Evolutionary conservation across 106 monocot species (phyloP), one percentile per base, ranked within the genome.

Genomic region (Allium cepa): DNA sequence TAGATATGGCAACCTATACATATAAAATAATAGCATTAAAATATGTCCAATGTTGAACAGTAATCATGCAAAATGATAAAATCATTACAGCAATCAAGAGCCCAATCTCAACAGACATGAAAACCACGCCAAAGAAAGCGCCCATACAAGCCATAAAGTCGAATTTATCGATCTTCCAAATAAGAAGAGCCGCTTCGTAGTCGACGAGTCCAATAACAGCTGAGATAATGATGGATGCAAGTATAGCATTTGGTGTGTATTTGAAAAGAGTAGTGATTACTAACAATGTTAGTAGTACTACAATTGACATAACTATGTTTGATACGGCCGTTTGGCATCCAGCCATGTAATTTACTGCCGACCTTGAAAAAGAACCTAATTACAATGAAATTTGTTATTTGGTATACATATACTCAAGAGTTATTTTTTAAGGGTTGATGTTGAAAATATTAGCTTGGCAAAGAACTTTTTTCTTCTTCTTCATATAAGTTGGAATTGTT

Each of bases 311-410:
- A 46, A 94, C 75, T 12, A 94, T 84, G 56, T 94, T 94, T 26
- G 94, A 94, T 14, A 85, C 71, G 4, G 90, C 10, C 52, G 90
- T 94, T 59, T 83, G 67, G 67, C 87, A 84, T 17, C 94, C 94
- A 50, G 94, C 90, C 94, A 87, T 94, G 69, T 72, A 90, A 69
- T 94, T 94, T 57, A 94, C 94, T 8, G 94, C 94, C 11, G 94
- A 94, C 62, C 94, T 66, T 27, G 94, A 90, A 68, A 94, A 94
- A 11, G 90, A 90, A 7, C 94, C 94, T 94, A 46, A 72, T 72
- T 18, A 3, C 63, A 60, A 59, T 59, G 14, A 59, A 9, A 59
- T 17, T 55, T 55, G 53, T 55, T 55, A 64, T 28, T 14, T 45
- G 8, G n/a, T 7, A 47, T 47, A 22, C 11, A n/a, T 10, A 11